Base-by-base conservation (phyloP, 495 filamentous ascomycete species). In the Daldinia grandis region DNA sequence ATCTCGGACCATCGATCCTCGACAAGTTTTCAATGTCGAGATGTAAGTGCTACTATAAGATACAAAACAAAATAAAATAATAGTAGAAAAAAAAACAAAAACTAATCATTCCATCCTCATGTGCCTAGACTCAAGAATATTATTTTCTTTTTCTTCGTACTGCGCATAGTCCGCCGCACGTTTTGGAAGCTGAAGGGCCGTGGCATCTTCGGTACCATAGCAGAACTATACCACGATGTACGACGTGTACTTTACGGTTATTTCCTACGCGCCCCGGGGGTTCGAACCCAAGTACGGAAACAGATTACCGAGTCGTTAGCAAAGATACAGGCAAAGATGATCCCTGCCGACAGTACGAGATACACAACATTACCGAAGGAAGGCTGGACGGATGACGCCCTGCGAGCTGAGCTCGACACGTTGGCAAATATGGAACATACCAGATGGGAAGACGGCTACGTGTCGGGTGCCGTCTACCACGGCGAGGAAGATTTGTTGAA, bases 401-500 rank as follows among this genome's bases (percentile, higher is more conserved):
- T 98, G 17, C 86, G 88, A 67, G 89, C 88, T 53, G 95, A 98
- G 81, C 86, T 99, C 68, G 87, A 89, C 47, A 87, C 89, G 72
- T 82, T 98, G 67, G 88, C 87, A 30, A 88, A 85, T 37, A 91
- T 99, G 92, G 90, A 98, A 66, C 95, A 97, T 81, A 95, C 94
- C 8, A 86, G 90, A 67, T 99, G 95, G 95, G 95, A 99, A 80
- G 93, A 98, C 81, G 95, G 95, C 21, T 88, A 87, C 54, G 95
- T 99, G 42, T 96, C 92, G 61, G 95, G 95, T 55, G 95, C 95
- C 21, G 95, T 99, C 28, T 99, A 99, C 78, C 94, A 97, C 76
- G 95, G 96, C 55, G 95, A 96, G 61, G 84, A 94, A 57, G 90
- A 93, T 15, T 79, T 99, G 63, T 80, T 93, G 67, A 88, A 91